phyloP scores from a whole-genome alignment of 116 monocot genomes.

The Trichopus zeylanicus region DNA sequence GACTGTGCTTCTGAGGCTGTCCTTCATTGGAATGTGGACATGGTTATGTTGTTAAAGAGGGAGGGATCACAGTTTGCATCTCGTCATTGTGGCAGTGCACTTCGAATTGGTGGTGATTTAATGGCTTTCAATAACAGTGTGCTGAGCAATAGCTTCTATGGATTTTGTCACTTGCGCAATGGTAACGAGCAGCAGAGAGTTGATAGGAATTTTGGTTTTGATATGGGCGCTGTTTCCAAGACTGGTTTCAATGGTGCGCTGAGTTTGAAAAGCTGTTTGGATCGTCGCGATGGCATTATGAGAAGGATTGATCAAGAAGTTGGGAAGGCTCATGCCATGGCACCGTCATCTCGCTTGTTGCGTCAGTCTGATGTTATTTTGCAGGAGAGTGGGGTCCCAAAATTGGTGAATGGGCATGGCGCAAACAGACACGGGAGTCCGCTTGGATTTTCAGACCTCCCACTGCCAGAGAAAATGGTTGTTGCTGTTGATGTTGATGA shows the following conservation, averaged over 20 bases:
- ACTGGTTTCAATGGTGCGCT: constrained; percentile 6
- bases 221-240: constrained; percentile 1
- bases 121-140: constrained; percentile 46
- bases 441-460: constrained; percentile 18
- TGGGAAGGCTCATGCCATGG: constrained; percentile 24
- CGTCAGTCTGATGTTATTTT: constrained; percentile 14
- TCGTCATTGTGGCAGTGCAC: too few species aligned
- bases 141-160: constrained; percentile 13
- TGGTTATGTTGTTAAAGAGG: constrained; percentile 33
- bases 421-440: constrained; percentile 22
- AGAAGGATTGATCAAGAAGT: constrained; percentile 22
- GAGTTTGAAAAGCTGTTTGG: constrained; percentile 37
- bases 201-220: constrained; percentile 10
- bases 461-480: constrained; percentile 35
- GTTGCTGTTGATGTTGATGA: constrained; percentile 98
- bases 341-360: constrained; percentile 17
- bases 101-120: constrained; percentile 18
- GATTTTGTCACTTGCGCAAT: constrained; percentile 15
- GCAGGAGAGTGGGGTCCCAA: constrained; percentile 18
- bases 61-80: constrained; percentile 18
- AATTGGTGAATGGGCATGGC: constrained; percentile 33
- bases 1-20: neutral
- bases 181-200: constrained; percentile 10
- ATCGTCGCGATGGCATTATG: constrained; percentile 19
- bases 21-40: constrained; percentile 24